Evolutionary conservation across 148 eudicot genomes (phyloP).

Genomic region (Rhododendron simsii): DNA sequence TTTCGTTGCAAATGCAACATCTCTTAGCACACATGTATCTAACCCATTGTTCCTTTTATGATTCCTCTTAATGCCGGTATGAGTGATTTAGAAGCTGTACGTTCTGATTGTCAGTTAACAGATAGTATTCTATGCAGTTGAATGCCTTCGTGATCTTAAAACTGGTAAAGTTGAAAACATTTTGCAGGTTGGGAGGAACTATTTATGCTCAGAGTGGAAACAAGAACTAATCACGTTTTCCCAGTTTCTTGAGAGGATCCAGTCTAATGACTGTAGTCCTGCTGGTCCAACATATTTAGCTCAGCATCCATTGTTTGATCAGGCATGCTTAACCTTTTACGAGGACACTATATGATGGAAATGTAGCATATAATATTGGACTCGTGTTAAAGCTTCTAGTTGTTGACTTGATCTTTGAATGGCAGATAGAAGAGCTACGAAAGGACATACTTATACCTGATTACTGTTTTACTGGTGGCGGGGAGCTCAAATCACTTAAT

Average conservation of each 20-base stretch:
- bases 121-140: background rate
- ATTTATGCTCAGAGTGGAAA: conserved; percentile 89
- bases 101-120: background rate
- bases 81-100: background rate
- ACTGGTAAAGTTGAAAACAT: conserved; percentile 9
- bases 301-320: conserved; percentile 97
- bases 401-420: conserved; percentile 31
- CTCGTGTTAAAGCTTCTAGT: conserved; percentile 17
- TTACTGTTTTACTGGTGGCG: conserved; percentile 90
- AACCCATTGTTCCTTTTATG: background rate
- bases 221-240: conserved; percentile 90
- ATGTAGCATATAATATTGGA: conserved; percentile 6
- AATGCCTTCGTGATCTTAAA: conserved; percentile 16
- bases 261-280: conserved; percentile 40
- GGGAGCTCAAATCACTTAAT: conserved; percentile 78
- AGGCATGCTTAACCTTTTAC: conserved; percentile 55
- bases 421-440: conserved; percentile 86
- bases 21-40: background rate
- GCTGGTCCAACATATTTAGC: conserved; percentile 76
- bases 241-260: conserved; percentile 81
- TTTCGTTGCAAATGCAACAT: background rate
- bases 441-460: conserved; percentile 83
- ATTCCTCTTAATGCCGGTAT: background rate
- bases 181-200: conserved; percentile 87
- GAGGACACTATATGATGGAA: conserved; percentile 12